Evolutionary conservation across 148 eudicot genomes (phyloP).

Genomic region (Beta vulgaris): DNA sequence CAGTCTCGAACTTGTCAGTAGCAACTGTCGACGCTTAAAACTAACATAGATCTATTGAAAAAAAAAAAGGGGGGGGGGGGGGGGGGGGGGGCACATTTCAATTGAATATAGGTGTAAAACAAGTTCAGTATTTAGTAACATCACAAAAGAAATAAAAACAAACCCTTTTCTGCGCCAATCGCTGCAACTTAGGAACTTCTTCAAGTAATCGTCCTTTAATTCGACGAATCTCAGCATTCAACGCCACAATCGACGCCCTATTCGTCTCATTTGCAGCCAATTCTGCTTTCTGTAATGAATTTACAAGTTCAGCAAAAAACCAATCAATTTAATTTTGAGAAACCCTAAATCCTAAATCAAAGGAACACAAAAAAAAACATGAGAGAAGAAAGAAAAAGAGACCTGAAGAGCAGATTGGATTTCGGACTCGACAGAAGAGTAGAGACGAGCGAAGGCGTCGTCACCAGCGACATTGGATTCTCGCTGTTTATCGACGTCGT

Average conservation of each 20-base stretch:
- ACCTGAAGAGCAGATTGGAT: constrained; percentile 81
- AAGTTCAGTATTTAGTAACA: neutral
- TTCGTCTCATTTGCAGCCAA: constrained; percentile 61
- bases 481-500: constrained; percentile 76
- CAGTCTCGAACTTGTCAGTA: neutral
- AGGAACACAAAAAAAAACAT: neutral
- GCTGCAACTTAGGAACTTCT: constrained; percentile 90
- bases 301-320: neutral
- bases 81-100: neutral
- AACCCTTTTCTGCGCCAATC: constrained; percentile 88
- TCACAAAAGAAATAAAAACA: neutral
- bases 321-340: neutral
- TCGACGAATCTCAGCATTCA: constrained; percentile 96
- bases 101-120: neutral
- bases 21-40: neutral
- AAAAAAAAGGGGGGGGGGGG: too few relatives aligned
- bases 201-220: constrained; percentile 82
- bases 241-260: constrained; percentile 78
- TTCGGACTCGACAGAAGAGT: constrained; percentile 68
- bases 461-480: constrained; percentile 75
- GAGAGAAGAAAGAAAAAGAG: neutral
- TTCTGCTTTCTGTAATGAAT: constrained; percentile 70
- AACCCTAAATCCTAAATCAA: constrained; percentile 8
- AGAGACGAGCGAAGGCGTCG: constrained; percentile 93
- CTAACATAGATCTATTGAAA: neutral